A percentile compares a stretch with the other conserved stretches of the same genome.
phyloP scores from a whole-genome alignment of 176 grass and related monocot species.

The Pontederia paniculata region DNA sequence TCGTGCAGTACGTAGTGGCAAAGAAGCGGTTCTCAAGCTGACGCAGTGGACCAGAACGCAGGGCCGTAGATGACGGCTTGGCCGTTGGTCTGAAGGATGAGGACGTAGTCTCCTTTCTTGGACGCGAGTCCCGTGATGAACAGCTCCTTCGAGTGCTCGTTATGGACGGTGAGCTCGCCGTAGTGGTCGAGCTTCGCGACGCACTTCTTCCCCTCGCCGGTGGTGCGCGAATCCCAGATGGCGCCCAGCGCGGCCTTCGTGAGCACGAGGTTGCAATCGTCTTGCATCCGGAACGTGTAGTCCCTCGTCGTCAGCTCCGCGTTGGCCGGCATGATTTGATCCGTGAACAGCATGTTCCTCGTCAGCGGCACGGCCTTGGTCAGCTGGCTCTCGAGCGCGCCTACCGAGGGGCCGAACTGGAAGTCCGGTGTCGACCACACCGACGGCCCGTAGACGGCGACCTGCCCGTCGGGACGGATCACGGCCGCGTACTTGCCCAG shows the following conservation, averaged over 20 bases:
- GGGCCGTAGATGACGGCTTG: constrained; percentile 15
- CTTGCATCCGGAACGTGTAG: constrained; percentile 1
- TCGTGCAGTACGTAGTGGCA: too few relatives aligned
- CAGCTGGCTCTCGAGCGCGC: too few relatives aligned
- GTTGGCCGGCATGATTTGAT: neutral
- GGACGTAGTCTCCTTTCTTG: neutral
- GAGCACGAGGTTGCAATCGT: constrained; percentile 3
- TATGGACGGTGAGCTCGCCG: neutral
- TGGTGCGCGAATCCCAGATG: constrained; percentile 3
- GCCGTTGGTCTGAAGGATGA: constrained; percentile 1
- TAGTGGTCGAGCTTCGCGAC: constrained; percentile 4
- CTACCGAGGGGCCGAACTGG: neutral
- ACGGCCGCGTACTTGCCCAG: too few relatives aligned
- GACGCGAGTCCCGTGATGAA: neutral
- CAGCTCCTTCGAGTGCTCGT: neutral
- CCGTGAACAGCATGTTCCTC: neutral
- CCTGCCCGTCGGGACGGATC: too few relatives aligned
- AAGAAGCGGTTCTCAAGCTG: neutral
- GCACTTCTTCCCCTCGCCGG: neutral
- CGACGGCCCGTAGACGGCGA: neutral
- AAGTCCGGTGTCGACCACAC: neutral
- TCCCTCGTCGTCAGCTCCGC: constrained; percentile 1
- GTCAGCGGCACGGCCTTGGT: neutral
- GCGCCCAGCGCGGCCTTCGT: neutral
- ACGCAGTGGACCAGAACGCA: neutral